A percentile compares a stretch with the other conserved stretches of the same genome.
phyloP scores from a whole-genome alignment of 2,329 filamentous ascomycete genomes.

The Aphanoascus verrucosus region DNA sequence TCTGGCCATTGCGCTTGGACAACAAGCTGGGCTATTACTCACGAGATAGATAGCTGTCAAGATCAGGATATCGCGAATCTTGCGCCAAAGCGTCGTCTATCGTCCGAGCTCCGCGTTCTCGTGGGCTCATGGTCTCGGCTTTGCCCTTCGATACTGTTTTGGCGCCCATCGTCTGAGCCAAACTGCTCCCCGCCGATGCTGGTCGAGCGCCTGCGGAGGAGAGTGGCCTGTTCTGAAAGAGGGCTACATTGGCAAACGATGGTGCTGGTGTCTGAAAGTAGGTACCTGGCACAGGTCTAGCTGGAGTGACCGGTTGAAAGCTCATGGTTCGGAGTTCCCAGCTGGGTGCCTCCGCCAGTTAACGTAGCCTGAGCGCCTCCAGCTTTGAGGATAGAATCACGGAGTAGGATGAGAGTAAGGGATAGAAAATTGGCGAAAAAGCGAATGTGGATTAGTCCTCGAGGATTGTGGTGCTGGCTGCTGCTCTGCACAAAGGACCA shows the following conservation, averaged over 20 bases:
- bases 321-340: conserved; percentile 28
- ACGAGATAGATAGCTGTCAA: conserved; percentile 85
- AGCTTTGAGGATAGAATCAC: neutral
- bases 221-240: conserved; percentile 24
- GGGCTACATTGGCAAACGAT: conserved; percentile 29
- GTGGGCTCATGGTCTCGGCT: conserved; percentile 50
- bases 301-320: conserved; percentile 33
- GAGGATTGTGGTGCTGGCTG: neutral
- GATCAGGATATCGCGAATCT: conserved; percentile 73
- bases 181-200: neutral
- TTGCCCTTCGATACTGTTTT: conserved; percentile 30
- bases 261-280: conserved; percentile 34
- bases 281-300: conserved; percentile 33
- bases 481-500: neutral
- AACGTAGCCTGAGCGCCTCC: neutral
- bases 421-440: neutral
- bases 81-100: conserved; percentile 67
- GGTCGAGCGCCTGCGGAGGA: conserved; percentile 14
- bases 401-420: neutral
- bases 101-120: conserved; percentile 69
- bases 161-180: conserved; percentile 11
- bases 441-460: neutral
- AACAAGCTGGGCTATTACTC: conserved; percentile 34
- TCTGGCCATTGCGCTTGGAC: neutral
- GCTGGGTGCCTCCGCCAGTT: conserved; percentile 8